Evolutionary conservation across 1,139 yeast genomes (phyloP).

Genomic region (Zygoascus sp.): DNA sequence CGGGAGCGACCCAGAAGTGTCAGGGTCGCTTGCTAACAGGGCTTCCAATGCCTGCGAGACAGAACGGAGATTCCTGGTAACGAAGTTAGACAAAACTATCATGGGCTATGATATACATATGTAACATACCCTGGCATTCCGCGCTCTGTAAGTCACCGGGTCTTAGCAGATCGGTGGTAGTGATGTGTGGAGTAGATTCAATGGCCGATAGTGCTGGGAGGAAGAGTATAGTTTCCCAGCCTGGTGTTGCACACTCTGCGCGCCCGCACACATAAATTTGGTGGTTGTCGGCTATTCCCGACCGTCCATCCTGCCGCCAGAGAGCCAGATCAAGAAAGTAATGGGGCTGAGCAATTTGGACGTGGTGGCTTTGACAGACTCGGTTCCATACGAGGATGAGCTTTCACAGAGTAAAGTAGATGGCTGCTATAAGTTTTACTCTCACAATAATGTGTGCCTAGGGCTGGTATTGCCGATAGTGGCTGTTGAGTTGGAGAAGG

Average conservation of each 20-base stretch:
- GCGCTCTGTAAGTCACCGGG: too few species aligned
- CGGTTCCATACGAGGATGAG: conserved; percentile 41
- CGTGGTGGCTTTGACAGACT: conserved; percentile 46
- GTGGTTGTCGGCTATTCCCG: too few species aligned
- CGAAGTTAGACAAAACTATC: not conserved
- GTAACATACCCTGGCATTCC: conserved; percentile 12
- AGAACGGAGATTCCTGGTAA: conserved; percentile 11
- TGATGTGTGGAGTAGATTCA: too few species aligned
- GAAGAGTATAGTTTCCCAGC: too few species aligned
- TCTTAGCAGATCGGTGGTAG: too few species aligned
- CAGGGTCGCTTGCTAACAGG: conserved; percentile 16
- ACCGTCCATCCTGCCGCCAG: too few species aligned
- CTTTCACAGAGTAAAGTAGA: conserved; percentile 23
- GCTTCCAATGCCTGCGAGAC: conserved; percentile 23
- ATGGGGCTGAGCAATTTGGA: conserved; percentile 25
- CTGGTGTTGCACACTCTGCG: too few species aligned
- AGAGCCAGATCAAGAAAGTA: too few species aligned
- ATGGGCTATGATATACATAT: not conserved
- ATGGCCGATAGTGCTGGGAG: too few species aligned
- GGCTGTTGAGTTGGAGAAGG: conserved; percentile 38
- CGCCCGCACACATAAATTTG: too few species aligned
- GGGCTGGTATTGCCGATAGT: conserved; percentile 53
- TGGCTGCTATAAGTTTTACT: conserved; percentile 41
- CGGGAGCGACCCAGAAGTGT: not conserved
- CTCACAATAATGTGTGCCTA: conserved; percentile 50